phyloP scores from a whole-genome alignment of 2,329 filamentous ascomycete genomes.

The Tolypocladium sp. region DNA sequence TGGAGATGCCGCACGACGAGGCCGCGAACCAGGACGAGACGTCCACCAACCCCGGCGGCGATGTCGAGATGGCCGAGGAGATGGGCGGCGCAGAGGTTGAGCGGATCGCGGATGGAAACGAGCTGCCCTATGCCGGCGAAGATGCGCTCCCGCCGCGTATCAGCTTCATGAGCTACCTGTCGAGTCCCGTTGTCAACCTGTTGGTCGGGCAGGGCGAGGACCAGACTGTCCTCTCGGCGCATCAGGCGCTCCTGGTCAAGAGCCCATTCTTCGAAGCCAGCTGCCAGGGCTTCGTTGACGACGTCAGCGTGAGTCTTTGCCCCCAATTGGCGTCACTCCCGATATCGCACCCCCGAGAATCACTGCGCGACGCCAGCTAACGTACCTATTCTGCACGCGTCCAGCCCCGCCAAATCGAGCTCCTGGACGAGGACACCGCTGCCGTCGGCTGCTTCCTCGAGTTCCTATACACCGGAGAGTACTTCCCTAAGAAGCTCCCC shows the following conservation, averaged over 20 bases:
- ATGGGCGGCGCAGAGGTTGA: slow-evolving; percentile 19
- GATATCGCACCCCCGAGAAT: neutral
- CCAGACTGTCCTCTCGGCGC: slow-evolving; percentile 61
- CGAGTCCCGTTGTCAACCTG: slow-evolving; percentile 60
- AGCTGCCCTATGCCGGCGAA: slow-evolving; percentile 28
- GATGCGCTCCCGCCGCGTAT: slow-evolving; percentile 24
- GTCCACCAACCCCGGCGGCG: slow-evolving; percentile 17
- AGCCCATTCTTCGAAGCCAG: slow-evolving; percentile 66
- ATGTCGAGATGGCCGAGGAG: slow-evolving; percentile 30
- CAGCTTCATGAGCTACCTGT: slow-evolving; percentile 51
- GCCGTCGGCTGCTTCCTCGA: slow-evolving; percentile 31
- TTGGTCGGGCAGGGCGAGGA: slow-evolving; percentile 51
- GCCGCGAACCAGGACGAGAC: slow-evolving; percentile 9
- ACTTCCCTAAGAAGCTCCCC: slow-evolving; percentile 64
- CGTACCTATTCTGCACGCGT: neutral
- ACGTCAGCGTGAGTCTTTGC: slow-evolving; percentile 45
- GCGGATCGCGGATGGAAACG: slow-evolving; percentile 16
- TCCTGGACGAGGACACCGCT: slow-evolving; percentile 31
- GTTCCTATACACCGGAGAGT: slow-evolving; percentile 31
- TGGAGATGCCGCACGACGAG: slow-evolving; percentile 7
- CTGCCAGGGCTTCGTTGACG: slow-evolving; percentile 51
- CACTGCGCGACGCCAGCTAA: neutral
- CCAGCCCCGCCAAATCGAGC: slow-evolving; percentile 56
- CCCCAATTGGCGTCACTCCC: neutral
- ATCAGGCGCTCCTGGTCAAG: slow-evolving; percentile 65